Percentiles rank a stretch among this genome's conserved stretches.
Evolutionary conservation across 2,329 filamentous ascomycete genomes (phyloP).

Genomic region (Ceratocystis diversiconidia): DNA sequence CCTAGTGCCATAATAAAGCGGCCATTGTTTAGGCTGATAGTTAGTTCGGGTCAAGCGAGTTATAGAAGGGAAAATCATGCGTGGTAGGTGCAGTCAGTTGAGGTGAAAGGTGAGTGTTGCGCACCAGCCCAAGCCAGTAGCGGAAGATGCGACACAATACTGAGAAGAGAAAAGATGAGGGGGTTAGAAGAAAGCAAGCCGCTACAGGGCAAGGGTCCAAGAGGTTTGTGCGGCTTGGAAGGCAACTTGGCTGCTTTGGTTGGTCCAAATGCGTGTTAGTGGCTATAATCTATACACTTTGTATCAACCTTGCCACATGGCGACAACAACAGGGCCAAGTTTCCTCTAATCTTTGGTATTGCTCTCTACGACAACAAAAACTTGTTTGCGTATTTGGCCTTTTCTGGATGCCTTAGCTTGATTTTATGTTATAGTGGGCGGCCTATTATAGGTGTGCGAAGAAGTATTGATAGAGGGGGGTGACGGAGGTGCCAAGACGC

Average conservation of each 20-base stretch:
- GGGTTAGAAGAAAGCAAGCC: neutral
- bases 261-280: neutral
- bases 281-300: neutral
- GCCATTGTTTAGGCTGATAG: neutral
- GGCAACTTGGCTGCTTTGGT: neutral
- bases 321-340: neutral
- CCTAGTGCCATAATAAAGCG: neutral
- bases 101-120: neutral
- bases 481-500: neutral
- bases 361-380: neutral
- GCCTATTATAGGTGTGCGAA: neutral
- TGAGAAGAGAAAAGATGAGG: neutral
- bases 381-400: neutral
- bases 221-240: neutral
- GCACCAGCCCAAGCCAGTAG: neutral
- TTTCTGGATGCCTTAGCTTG: neutral
- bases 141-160: neutral
- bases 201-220: neutral
- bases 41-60: conserved; percentile 5
- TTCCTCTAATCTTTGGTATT: too few species aligned
- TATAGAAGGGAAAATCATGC: neutral
- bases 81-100: conserved; percentile 2
- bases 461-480: neutral
- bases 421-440: neutral
- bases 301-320: neutral